phyloP scores from a whole-genome alignment of 768 basidiomycete genomes.

The Tephrocybe sp. region DNA sequence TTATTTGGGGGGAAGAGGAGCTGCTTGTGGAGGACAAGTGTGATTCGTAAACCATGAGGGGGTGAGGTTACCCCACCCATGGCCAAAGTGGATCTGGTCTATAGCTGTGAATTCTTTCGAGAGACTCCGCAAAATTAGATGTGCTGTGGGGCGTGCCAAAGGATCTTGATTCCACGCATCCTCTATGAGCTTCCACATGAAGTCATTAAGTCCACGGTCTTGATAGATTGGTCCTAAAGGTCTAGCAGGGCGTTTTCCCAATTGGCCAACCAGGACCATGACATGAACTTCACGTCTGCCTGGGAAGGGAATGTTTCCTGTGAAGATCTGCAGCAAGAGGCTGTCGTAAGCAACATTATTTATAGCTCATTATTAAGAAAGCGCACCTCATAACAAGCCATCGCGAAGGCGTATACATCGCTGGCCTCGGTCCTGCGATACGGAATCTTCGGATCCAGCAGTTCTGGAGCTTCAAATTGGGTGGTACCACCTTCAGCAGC shows the following conservation, averaged over 20 bases:
- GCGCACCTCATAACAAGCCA: neutral
- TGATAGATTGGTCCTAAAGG: neutral
- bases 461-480: slow-evolving; percentile 5
- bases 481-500: neutral
- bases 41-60: no score
- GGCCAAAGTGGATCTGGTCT: no score
- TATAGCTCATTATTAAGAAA: neutral
- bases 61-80: no score
- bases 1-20: no score
- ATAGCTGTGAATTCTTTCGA: neutral
- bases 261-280: neutral
- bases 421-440: neutral
- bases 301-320: neutral
- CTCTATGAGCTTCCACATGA: neutral
- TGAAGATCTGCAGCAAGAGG: neutral
- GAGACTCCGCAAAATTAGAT: neutral
- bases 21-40: no score
- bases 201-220: neutral
- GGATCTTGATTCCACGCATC: neutral
- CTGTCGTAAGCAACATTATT: neutral
- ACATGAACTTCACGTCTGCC: neutral
- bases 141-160: neutral
- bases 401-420: slow-evolving; percentile 4
- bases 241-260: neutral
- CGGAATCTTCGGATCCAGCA: neutral